A percentile compares a stretch with the other conserved stretches of the same genome.
Conservation (phyloP, 768 basidiomycete genomes). For the Fistulinella prunicolor region DNA sequence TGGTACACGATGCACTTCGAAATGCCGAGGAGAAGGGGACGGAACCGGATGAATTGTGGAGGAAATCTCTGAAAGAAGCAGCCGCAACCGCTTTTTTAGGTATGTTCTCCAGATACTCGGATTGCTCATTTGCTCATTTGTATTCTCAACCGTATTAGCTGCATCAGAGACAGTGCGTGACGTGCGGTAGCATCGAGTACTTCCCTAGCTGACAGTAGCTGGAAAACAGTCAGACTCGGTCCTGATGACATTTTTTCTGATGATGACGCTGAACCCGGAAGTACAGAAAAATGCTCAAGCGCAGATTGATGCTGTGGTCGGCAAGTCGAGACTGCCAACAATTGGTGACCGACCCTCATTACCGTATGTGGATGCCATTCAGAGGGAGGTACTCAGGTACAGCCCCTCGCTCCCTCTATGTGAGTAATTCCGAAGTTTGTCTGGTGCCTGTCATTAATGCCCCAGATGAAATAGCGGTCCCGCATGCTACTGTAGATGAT, state of each 20-base stretch:
- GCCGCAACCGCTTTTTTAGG: conserved; percentile 1
- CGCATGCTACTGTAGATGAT: conserved; percentile 34
- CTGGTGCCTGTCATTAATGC: not conserved
- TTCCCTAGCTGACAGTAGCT: accelerated
- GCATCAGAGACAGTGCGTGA: conserved; percentile 7
- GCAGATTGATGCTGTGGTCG: conserved; percentile 7
- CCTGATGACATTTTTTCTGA: conserved; percentile 10
- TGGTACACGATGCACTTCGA: not conserved
- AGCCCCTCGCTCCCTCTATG: conserved; percentile 1
- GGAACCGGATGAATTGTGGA: not conserved
- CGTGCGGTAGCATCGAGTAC: too few species aligned
- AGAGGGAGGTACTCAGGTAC: conserved; percentile 2
- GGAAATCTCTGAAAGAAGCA: not conserved
- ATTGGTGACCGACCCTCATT: conserved; percentile 6
- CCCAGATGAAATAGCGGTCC: conserved; percentile 10
- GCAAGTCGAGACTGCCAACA: conserved; percentile 1
- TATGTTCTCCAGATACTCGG: not conserved
- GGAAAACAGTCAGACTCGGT: not conserved
- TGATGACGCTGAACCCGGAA: conserved; percentile 9
- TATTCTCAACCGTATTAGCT: not conserved
- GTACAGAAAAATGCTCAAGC: conserved; percentile 4
- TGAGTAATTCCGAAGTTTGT: not conserved
- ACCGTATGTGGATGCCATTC: conserved; percentile 9
- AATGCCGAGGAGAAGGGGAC: not conserved
- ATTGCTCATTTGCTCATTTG: not conserved